Base-by-base conservation (phyloP, 768 basidiomycete species). In the Suillus subluteus region DNA sequence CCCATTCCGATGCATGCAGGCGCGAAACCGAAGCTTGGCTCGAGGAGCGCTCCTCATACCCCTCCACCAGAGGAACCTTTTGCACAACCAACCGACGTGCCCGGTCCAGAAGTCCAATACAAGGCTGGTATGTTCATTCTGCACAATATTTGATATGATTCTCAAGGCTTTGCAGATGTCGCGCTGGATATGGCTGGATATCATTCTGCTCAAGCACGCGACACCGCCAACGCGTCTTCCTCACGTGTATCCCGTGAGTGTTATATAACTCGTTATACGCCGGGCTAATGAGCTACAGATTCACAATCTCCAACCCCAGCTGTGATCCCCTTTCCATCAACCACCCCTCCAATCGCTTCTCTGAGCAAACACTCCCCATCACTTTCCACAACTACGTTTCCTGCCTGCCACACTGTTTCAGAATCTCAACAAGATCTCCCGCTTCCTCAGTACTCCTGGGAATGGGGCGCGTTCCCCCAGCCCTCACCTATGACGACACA, bases 391-490 rank as follows among this genome's bases (percentile, higher is more conserved):
- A 70, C 76, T 48, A 69, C 76, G 41, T 76, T 83, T 62, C 74
- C 82, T 58, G 76, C 77, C 66, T 80, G 85, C 56, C 87, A 86
- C 37, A 85, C 85, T 3, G 84, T 85, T 16, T 90, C 89, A 15
- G 89, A 87, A 70, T 87, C 90, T 4, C 87, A 87, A 11, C 85
- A 84, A 8, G 87, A 87, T 26, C 67, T 79, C 52, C 79, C 79
- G 4, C 71, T 74, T 5, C 38, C 66, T 26, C 91, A 93, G 73
- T 95, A 95, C 72, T 91, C 92, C 7, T 96, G 95, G 95, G 96
- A 96, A 71, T 96, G 95, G 95, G 95, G 94, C 35, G 88, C 86
- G 23, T 93, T 96, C 72, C 96, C 94, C 37, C 91, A 89, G 68
- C 90, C 88, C 30, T 92, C 92, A 4, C 91, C 91, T 1, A 78